These are phyloP conservation scores for Mycosphaerelloides madeirae DNA, from an alignment of 2,329 filamentous ascomycete species.

Conservation along the genomic window DNA sequence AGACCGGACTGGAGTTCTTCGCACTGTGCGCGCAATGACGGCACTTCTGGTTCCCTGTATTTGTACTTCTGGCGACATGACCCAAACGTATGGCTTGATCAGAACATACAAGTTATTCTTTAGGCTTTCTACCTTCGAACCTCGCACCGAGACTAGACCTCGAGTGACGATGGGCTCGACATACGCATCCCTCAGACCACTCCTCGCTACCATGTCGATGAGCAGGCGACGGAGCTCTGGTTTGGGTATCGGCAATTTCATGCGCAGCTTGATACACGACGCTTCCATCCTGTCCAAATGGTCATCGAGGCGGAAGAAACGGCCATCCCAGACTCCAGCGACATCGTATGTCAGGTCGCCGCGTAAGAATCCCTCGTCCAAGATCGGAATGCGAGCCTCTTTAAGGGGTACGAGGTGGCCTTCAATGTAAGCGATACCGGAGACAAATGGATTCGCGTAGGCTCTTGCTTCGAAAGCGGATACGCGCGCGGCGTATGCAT, in stretches of 20 bases:
- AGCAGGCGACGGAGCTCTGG: conserved; percentile 31
- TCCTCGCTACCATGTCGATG: conserved; percentile 44
- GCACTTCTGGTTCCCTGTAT: conserved; percentile 36
- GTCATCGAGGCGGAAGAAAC: conserved; percentile 50
- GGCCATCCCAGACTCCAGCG: conserved; percentile 49
- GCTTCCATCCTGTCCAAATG: conserved; percentile 44
- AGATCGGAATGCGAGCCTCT: conserved; percentile 47
- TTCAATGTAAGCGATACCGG: conserved; percentile 47
- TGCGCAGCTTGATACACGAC: conserved; percentile 45
- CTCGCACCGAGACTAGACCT: conserved; percentile 43
- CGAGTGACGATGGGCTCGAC: conserved; percentile 51
- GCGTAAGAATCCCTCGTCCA: conserved; percentile 51
- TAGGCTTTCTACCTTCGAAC: conserved; percentile 32
- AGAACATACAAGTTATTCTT: conserved; percentile 46
- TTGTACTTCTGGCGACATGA: conserved; percentile 46
- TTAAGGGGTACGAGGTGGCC: conserved; percentile 41
- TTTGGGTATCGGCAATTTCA: conserved; percentile 40
- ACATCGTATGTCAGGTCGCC: conserved; percentile 53
- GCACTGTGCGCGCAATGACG: conserved; percentile 44
- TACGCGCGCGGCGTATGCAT: conserved; percentile 34
- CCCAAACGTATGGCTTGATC: conserved; percentile 48
- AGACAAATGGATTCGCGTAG: conserved; percentile 38
- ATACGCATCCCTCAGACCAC: conserved; percentile 47
- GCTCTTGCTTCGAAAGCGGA: conserved; percentile 25
- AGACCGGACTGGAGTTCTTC: conserved; percentile 41